Evolutionary conservation across 1,284 basidiomycete species (phyloP), one percentile per base, ranked within the genome.

Genomic region (Marasmius sp.): DNA sequence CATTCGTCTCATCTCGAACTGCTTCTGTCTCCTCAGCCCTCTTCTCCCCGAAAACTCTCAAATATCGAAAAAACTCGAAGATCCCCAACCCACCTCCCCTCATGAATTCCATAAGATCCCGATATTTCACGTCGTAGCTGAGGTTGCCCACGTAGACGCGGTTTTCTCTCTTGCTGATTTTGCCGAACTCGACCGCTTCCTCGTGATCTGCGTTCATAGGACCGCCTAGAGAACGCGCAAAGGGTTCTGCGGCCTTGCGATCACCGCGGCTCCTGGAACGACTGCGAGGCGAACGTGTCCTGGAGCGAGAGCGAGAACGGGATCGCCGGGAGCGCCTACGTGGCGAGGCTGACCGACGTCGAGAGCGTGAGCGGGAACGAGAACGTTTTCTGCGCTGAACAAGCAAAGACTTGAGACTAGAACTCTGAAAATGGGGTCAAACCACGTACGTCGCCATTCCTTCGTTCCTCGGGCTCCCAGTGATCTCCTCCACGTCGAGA

Each of bases 111-210:
- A 95, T 94, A 80, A 98, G 85, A 82, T 97, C 95, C 79, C 93
- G 89, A 82, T 96, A 97, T 81, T 92, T 96, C 87, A 95, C 93
- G 77, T 96, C 93, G 84, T 97, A 98, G 74, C 91, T 93, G 77
- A 98, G 87, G 78, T 98, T 98, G 73, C 96, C 97, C 75, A 98
- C 94, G 74, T 99, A 98, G 71, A 98, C 94, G 67, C 97, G 86
- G 79, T 98, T 96, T 83, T 98, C 95, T 82, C 94, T 89, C 83
- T 96, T 93, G 88, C 92, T 95, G 72, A 90, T 85, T 77, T 96
- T 95, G 70, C 94, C 89, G 69, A 95, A 94, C 72, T 94, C 93
- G 69, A 86, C 88, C 14, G 94, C 93, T 74, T 95, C 94, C 78
- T 93, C 92, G 62, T 91, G 86, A 20, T 91, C 87, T 34, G 94